phyloP scores from a whole-genome alignment of 2,329 filamentous ascomycete genomes.

The Dactylellina haptotyla region DNA sequence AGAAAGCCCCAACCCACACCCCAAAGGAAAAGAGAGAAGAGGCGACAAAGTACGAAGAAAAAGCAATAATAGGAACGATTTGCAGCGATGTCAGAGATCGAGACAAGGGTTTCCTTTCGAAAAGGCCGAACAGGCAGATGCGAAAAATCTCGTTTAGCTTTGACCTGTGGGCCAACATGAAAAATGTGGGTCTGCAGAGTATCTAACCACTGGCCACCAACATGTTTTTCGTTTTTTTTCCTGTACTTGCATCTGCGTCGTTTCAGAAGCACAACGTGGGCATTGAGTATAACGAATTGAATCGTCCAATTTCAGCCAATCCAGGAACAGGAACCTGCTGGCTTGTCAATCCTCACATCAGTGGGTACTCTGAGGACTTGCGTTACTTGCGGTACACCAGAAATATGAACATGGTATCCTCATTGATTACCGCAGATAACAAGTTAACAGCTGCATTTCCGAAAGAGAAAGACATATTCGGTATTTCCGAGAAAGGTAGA shows the following conservation, averaged over 20 bases:
- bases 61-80: slow-evolving; percentile 22
- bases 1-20: neutral
- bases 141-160: slow-evolving; percentile 28
- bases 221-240: slow-evolving; percentile 2
- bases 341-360: slow-evolving; percentile 3
- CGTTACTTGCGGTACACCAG: neutral
- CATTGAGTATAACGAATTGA: slow-evolving; percentile 21
- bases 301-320: slow-evolving; percentile 17
- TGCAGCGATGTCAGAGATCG: slow-evolving; percentile 48
- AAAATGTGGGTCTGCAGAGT: slow-evolving; percentile 3
- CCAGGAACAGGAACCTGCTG: slow-evolving; percentile 18
- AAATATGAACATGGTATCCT: too few relatives aligned
- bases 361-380: neutral
- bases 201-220: too few relatives aligned
- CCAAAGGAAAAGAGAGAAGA: slow-evolving; percentile 12
- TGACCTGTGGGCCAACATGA: neutral
- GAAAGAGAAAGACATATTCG: neutral
- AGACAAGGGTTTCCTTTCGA: slow-evolving; percentile 36
- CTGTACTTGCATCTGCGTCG: slow-evolving; percentile 32
- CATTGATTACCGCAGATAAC: neutral
- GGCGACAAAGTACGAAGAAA: slow-evolving; percentile 3
- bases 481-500: slow-evolving; percentile 7
- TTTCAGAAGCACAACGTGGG: slow-evolving; percentile 53
- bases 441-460: too few relatives aligned
- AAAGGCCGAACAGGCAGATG: slow-evolving; percentile 47